phyloP scores from a whole-genome alignment of 495 filamentous ascomycete genomes.

The Daldinia loculata region DNA sequence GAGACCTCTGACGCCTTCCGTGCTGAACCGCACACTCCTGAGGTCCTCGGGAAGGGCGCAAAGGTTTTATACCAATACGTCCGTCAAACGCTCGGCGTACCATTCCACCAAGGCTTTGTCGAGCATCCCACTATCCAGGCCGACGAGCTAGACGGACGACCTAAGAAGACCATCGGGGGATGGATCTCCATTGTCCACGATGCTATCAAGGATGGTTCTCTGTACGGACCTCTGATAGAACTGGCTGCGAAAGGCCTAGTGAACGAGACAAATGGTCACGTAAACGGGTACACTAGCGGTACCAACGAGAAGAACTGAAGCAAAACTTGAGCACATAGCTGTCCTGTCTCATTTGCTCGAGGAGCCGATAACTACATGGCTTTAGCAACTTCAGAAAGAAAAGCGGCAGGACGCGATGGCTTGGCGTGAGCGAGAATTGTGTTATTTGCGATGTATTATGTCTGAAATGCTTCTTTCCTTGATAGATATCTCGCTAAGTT shows the following conservation, averaged over 20 bases:
- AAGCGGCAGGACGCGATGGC: background rate
- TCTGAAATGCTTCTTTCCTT: slow-evolving; percentile 24
- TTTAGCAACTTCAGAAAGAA: background rate
- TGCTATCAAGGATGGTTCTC: slow-evolving; percentile 40
- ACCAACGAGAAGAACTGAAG: slow-evolving; percentile 23
- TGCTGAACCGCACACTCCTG: slow-evolving; percentile 14
- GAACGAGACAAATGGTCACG: slow-evolving; percentile 21
- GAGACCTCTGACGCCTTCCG: slow-evolving; percentile 26
- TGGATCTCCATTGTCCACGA: slow-evolving; percentile 46
- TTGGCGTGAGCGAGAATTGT: background rate
- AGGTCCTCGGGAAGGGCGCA: slow-evolving; percentile 42
- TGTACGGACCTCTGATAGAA: slow-evolving; percentile 37
- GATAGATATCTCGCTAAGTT: slow-evolving; percentile 3
- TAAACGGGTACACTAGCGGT: slow-evolving; percentile 21
- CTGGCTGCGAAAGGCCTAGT: slow-evolving; percentile 31
- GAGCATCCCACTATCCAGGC: slow-evolving; percentile 52
- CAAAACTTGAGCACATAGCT: background rate
- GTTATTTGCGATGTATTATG: slow-evolving; percentile 15
- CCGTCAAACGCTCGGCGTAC: slow-evolving; percentile 50
- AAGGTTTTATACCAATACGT: slow-evolving; percentile 55
- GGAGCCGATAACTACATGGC: background rate
- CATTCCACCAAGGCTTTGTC: slow-evolving; percentile 55
- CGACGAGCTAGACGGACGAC: slow-evolving; percentile 23
- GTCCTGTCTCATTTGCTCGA: background rate
- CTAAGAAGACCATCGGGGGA: slow-evolving; percentile 37